Percentiles rank a stretch among this genome's conserved stretches.
Conservation (phyloP, 805 yeast genomes). For the Wickerhamiella bombiphila region DNA sequence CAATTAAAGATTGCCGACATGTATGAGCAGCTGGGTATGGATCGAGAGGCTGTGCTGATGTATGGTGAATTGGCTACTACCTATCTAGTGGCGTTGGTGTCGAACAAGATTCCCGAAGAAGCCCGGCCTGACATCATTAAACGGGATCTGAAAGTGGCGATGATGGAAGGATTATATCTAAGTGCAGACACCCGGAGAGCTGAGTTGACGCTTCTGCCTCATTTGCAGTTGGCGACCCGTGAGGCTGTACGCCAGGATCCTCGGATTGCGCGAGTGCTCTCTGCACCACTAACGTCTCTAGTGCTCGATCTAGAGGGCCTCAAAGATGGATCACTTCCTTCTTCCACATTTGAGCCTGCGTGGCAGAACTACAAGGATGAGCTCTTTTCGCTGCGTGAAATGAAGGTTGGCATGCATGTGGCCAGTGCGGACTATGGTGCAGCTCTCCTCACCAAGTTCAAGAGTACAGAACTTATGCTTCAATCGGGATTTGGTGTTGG, state of each 20-base stretch:
- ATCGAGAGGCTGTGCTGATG: conserved; percentile 47
- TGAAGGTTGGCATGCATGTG: conserved; percentile 56
- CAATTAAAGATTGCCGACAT: conserved; percentile 78
- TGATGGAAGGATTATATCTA: conserved; percentile 43
- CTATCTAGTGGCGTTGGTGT: conserved; percentile 36
- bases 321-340: conserved; percentile 6
- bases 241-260: conserved; percentile 32
- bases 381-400: conserved; percentile 60
- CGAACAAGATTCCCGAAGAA: conserved; percentile 29
- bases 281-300: conserved; percentile 9
- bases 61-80: conserved; percentile 50
- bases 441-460: conserved; percentile 46
- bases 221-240: conserved; percentile 49
- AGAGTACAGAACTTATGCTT: conserved; percentile 61
- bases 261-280: conserved; percentile 16
- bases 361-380: conserved; percentile 47
- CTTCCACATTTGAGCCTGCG: conserved; percentile 5
- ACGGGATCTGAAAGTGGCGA: conserved; percentile 53
- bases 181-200: conserved; percentile 8
- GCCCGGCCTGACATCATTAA: conserved; percentile 46
- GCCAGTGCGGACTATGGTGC: conserved; percentile 50
- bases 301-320: conserved; percentile 12
- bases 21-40: conserved; percentile 55
- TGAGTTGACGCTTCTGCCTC: conserved; percentile 35
- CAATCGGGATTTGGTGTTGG: conserved; percentile 52